Percentiles rank a stretch among this genome's conserved stretches.
Evolutionary conservation across 129 eudicot species (phyloP).

Genomic region (Helichrysum umbraculigerum): DNA sequence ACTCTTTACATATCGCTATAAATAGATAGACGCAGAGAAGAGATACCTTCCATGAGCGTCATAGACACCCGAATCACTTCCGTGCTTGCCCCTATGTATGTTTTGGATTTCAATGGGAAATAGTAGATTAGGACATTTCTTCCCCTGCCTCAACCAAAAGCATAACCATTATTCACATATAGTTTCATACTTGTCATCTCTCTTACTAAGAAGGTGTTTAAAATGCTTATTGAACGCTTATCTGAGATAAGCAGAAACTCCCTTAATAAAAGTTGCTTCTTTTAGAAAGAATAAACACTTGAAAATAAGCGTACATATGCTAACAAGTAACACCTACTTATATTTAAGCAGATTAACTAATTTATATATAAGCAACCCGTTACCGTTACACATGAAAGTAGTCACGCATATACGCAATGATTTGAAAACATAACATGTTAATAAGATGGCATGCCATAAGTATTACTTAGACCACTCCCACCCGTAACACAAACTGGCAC

Average conservation of each 20-base stretch:
- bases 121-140: slow-evolving; percentile 32
- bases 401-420: no score
- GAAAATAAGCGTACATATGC: not conserved
- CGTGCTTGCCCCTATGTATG: slow-evolving; percentile 53
- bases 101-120: slow-evolving; percentile 61
- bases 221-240: not conserved
- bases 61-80: slow-evolving; percentile 65
- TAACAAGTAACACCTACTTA: not conserved
- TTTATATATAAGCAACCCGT: no score
- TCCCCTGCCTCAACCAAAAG: slow-evolving; percentile 45
- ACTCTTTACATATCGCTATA: not conserved
- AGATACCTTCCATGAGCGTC: slow-evolving; percentile 62
- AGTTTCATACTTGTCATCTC: not conserved
- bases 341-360: no score
- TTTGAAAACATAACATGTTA: no score
- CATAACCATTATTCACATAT: not conserved
- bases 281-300: no score
- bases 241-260: no score
- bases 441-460: no score
- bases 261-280: no score
- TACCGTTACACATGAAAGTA: no score
- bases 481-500: no score
- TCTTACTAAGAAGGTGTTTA: not conserved
- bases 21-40: not conserved
- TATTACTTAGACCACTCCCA: no score